Conservation (phyloP, 495 filamentous ascomycete species). For the Aspergillus kassunensis region DNA sequence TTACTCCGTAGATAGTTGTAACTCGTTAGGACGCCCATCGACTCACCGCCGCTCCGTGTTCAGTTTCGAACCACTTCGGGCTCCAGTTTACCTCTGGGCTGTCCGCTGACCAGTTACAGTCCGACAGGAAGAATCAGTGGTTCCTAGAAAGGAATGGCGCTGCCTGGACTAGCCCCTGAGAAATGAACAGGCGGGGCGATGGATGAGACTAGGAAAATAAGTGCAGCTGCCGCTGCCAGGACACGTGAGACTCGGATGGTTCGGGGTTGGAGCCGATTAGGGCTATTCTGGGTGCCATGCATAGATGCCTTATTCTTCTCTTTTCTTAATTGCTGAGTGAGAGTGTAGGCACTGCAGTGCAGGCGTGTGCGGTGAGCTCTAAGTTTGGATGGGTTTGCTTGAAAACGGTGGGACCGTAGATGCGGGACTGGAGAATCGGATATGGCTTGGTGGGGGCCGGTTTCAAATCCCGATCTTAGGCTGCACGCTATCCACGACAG, state of each 20-base stretch:
- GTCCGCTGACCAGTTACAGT: background rate
- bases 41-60: too few species aligned
- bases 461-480: constrained; percentile 1
- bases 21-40: too few species aligned
- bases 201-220: too few species aligned
- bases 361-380: background rate
- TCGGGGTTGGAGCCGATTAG: background rate
- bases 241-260: background rate
- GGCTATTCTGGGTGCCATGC: constrained; percentile 5
- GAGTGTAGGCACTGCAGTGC: background rate
- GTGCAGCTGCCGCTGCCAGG: too few species aligned
- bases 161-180: background rate
- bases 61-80: constrained; percentile 5
- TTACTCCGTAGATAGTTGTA: too few species aligned
- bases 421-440: background rate
- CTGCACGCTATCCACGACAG: background rate
- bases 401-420: too few species aligned
- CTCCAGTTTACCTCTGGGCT: background rate
- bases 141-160: constrained; percentile 4
- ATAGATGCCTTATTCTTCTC: constrained; percentile 9
- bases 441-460: background rate
- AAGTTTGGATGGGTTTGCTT: background rate
- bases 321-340: background rate
- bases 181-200: constrained; percentile 19
- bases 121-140: too few species aligned